These are phyloP conservation scores for Didymella glomerata DNA, from an alignment of 2,329 filamentous ascomycete species.

Conservation along the genomic window DNA sequence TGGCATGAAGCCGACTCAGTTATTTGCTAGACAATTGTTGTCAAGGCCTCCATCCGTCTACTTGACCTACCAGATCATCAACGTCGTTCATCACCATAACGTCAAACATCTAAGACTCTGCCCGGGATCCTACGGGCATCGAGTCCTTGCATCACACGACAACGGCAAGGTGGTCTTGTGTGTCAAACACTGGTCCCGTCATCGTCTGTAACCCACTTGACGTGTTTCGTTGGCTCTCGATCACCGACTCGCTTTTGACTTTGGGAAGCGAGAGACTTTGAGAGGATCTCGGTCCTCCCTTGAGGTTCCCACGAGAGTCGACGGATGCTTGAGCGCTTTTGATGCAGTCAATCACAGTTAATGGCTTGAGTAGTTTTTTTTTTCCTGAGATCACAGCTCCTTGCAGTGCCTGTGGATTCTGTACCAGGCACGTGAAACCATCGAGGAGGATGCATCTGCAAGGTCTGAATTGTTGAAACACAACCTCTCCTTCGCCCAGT, in stretches of 20 bases:
- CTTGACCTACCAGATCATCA: background rate
- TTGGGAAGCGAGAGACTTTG: background rate
- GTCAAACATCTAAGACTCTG: background rate
- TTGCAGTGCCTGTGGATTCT: conserved; percentile 4
- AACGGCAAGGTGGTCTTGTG: conserved; percentile 11
- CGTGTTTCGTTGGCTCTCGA: conserved; percentile 6
- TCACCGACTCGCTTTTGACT: conserved; percentile 3
- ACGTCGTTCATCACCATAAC: background rate
- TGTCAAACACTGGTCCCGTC: conserved; percentile 16
- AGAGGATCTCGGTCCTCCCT: background rate
- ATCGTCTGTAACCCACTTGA: conserved; percentile 1
- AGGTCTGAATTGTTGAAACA: conserved; percentile 17
- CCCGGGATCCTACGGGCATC: background rate
- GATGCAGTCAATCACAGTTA: background rate
- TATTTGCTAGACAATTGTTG: background rate
- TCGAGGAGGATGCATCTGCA: conserved; percentile 12
- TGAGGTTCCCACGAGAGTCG: background rate
- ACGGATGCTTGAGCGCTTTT: background rate
- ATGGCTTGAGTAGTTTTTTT: background rate
- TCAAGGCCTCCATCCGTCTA: background rate
- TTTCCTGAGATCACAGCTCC: background rate
- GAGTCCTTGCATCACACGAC: conserved; percentile 16
- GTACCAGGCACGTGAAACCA: conserved; percentile 11
- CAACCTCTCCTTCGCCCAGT: background rate
- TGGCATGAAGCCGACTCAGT: background rate